Percentiles rank a stretch among this genome's conserved stretches.
Evolutionary conservation across 1,139 yeast genomes (phyloP).

Genomic region (Candida dubliniensis): DNA sequence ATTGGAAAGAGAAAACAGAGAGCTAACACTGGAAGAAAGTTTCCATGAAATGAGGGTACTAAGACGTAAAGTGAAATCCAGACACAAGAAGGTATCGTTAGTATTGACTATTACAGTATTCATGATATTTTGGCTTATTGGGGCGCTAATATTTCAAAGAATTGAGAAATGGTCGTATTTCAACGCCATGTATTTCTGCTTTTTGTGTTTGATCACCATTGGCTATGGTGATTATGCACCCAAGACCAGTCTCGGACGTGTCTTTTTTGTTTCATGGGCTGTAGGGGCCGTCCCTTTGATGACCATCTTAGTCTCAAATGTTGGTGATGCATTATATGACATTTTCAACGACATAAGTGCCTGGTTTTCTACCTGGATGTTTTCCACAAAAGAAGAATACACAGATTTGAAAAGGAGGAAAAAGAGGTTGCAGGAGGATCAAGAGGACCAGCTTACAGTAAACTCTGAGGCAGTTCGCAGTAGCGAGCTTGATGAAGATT

Average conservation of each 20-base stretch:
- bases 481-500: slow-evolving; percentile 12
- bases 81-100: slow-evolving; percentile 36
- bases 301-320: slow-evolving; percentile 74
- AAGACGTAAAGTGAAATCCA: slow-evolving; percentile 35
- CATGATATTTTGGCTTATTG: slow-evolving; percentile 64
- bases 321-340: slow-evolving; percentile 62
- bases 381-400: slow-evolving; percentile 11
- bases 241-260: slow-evolving; percentile 58
- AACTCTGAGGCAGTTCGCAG: slow-evolving; percentile 4
- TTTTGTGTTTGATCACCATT: slow-evolving; percentile 72
- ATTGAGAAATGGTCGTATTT: slow-evolving; percentile 72
- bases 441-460: slow-evolving; percentile 16
- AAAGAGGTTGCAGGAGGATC: slow-evolving; percentile 13
- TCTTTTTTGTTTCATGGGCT: slow-evolving; percentile 78
- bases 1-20: slow-evolving; percentile 18
- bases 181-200: slow-evolving; percentile 68
- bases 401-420: slow-evolving; percentile 6
- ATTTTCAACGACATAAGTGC: slow-evolving; percentile 20
- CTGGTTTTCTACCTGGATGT: slow-evolving; percentile 17
- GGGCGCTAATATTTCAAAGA: slow-evolving; percentile 60
- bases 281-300: slow-evolving; percentile 80
- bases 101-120: slow-evolving; percentile 47
- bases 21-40: slow-evolving; percentile 38
- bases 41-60: slow-evolving; percentile 57
- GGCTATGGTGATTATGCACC: slow-evolving; percentile 85